Conservation (phyloP, 192 early-diverging fungal genomes). For the Coemansia guatemalensis region DNA sequence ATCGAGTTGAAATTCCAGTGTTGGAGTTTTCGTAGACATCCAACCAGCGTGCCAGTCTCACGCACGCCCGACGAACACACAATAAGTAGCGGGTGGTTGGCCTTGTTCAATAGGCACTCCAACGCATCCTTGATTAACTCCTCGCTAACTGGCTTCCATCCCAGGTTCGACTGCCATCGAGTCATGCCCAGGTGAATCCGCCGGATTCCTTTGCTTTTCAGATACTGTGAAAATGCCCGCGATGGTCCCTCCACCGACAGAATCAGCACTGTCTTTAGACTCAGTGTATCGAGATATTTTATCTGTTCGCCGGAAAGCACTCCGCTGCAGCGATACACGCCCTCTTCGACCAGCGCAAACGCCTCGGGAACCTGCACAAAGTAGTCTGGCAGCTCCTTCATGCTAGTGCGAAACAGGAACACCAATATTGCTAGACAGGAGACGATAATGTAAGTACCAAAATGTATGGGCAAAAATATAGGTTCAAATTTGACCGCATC, state of each 20-base stretch:
- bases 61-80: slow-evolving; percentile 93
- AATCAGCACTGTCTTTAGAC: slow-evolving; percentile 77
- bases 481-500: too few species aligned
- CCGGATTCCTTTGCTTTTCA: slow-evolving; percentile 69
- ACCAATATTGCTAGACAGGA: background rate
- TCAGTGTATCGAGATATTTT: slow-evolving; percentile 75
- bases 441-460: background rate
- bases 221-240: slow-evolving; percentile 68
- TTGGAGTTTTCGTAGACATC: slow-evolving; percentile 90
- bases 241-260: slow-evolving; percentile 81
- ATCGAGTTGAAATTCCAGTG: slow-evolving; percentile 98
- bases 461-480: too few species aligned
- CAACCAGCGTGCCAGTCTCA: slow-evolving; percentile 91
- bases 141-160: slow-evolving; percentile 91
- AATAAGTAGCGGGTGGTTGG: slow-evolving; percentile 84
- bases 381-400: slow-evolving; percentile 50
- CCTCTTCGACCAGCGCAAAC: slow-evolving; percentile 87
- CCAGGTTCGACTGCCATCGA: slow-evolving; percentile 66
- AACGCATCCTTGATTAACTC: slow-evolving; percentile 96
- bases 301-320: slow-evolving; percentile 72
- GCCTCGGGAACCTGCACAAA: slow-evolving; percentile 67
- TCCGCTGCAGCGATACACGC: slow-evolving; percentile 80
- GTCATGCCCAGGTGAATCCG: slow-evolving; percentile 68
- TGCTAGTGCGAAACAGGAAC: background rate
- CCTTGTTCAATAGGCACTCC: slow-evolving; percentile 77